Base-by-base conservation (phyloP, 257 asterid species). In the Rhazya stricta region DNA sequence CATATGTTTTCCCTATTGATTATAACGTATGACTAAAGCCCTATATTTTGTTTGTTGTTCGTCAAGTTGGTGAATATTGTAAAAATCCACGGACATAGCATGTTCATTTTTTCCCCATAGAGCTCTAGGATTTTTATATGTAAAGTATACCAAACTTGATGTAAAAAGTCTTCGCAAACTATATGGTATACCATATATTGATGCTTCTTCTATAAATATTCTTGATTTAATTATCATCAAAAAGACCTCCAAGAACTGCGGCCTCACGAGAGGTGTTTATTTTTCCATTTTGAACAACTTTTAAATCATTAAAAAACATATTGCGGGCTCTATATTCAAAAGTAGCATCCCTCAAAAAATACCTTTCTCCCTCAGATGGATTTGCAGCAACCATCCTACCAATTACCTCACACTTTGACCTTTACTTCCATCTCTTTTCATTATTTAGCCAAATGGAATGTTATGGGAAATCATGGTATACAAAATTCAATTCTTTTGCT, bases 1-100 rank as follows among this genome's bases (percentile, higher is more conserved):
- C 27, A 74, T 60, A 10, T 58, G 11, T 23, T n/a, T 58, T 34
- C n/a, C 69, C 41, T 54, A 73, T 54, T 16, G 77, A 73, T 39
- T 3, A 9, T 13, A 61, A 16, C 2, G n/a, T 10, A 12, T 25
- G 15, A n/a, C 16, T 43, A 57, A 6, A 1, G 57, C 77, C 37
- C 37, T 56, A 7, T 36, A 1, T 10, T 9, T 9, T 3, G 37
- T 34, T 0, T 73, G 18, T 54, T 57, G 29, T 7, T 10, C 19
- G 0, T 12, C 6, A 10, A 19, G 0, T 21, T 34, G 8, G 2
- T 36, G 19, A 2, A 4, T 16, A 6, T 21, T 36, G 1, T 0
- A 7, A 21, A 34, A 54, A 39, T 73, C 68, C n/a, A 56, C 39
- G 1, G 77, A 36, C 43, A 73, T 60, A 6, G 9, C 1, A 9